phyloP scores from a whole-genome alignment of 768 basidiomycete species.

The Macrolepiota fuliginosa region DNA sequence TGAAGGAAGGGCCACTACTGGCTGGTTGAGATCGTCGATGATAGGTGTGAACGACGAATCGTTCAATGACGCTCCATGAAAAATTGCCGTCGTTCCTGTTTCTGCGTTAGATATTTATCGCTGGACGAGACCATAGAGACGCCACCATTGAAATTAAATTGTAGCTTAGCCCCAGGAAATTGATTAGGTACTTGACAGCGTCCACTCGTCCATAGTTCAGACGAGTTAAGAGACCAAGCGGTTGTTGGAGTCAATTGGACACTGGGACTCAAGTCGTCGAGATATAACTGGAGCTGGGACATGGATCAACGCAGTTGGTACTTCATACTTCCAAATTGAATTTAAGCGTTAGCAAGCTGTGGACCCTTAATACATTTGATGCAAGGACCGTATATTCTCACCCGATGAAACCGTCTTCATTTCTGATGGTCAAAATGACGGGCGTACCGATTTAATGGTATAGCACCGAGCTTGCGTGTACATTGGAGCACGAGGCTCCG shows the following conservation, averaged over 20 bases:
- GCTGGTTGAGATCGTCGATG: neutral
- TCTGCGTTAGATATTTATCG: neutral
- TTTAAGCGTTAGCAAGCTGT: neutral
- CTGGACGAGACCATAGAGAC: neutral
- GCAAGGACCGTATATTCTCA: neutral
- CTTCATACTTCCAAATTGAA: neutral
- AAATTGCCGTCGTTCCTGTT: neutral
- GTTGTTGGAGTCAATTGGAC: constrained; percentile 3
- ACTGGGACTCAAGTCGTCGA: neutral
- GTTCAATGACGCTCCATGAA: constrained; percentile 6
- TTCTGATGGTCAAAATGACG: neutral
- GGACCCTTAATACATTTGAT: neutral
- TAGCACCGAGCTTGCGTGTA: neutral
- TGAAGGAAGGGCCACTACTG: neutral
- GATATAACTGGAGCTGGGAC: constrained; percentile 4
- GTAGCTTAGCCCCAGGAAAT: neutral
- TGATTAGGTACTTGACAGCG: neutral
- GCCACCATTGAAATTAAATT: constrained; percentile 8
- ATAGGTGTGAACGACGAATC: neutral
- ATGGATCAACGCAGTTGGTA: neutral
- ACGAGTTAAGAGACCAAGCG: constrained; percentile 9
- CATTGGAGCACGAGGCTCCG: neutral
- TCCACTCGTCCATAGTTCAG: constrained; percentile 3
- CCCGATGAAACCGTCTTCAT: neutral
- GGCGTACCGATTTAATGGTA: neutral